Evolutionary conservation across 495 filamentous ascomycete species (phyloP), one percentile per base, ranked within the genome.

Genomic region (Barbatosphaeria neglecta): DNA sequence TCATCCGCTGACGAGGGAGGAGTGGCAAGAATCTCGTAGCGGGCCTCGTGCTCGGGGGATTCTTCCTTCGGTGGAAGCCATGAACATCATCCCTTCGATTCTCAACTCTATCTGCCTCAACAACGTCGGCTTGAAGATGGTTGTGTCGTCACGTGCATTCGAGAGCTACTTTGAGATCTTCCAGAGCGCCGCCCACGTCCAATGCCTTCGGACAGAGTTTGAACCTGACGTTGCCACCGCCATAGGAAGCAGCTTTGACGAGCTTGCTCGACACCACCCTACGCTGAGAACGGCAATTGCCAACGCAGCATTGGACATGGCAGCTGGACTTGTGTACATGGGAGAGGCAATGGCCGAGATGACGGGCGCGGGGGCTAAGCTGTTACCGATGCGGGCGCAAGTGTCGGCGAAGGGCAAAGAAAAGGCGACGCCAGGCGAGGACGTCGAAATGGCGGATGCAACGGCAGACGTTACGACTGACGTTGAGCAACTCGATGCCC

Each of bases 51-150:
- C 86, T 25, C 69, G 68, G 27, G 86, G 88, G 1, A 90, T 97
- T 41, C 73, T 96, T 40, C 77, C 92, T 15, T 82, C 86, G 9
- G 72, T 77, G 13, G 93, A 99, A 56, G 85, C 88, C 31, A 90
- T 99, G 49, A 79, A 77, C 18, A 82, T 81, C 44, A 81, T 97
- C 27, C 89, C 93, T 5, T 74, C 80, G 43, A 88, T 90, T 5
- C 84, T 96, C 58, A 90, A 92, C 16, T 90, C 92, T 4, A 90
- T 99, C 39, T 99, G 88, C 54, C 68, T 99, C 43, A 95, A 95
- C 47, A 78, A 84, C 31, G 67, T 75, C 17, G 93, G 93, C n/a
- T 80, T 95, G 72, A 82, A 86, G 53, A 77, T 96, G 54, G 93
- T 99, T 55, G 78, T 88, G 47, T 75, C 81, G 1, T 95, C 90